Conservation (phyloP, 805 yeast genomes). For the Soucietia sequanensis region DNA sequence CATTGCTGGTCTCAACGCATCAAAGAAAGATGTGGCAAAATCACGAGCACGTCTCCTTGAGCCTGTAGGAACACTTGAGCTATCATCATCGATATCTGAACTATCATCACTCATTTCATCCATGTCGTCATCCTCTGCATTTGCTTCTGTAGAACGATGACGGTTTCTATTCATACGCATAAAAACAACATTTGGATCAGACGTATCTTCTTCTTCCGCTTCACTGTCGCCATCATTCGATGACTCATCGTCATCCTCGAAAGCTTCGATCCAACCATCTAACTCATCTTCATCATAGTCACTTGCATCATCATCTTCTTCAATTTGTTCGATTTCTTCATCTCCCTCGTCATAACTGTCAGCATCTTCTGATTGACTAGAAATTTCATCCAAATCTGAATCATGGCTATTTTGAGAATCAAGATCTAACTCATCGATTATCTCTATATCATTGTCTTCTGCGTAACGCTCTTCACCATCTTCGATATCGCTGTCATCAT, state of each 20-base stretch:
- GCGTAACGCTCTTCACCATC: slow-evolving; percentile 18
- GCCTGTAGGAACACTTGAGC: slow-evolving; percentile 9
- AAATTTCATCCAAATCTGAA: slow-evolving; percentile 23
- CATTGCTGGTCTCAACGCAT: slow-evolving; percentile 23
- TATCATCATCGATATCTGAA: slow-evolving; percentile 18
- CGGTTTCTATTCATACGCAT: slow-evolving; percentile 3
- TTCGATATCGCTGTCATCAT: slow-evolving; percentile 13
- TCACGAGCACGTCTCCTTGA: slow-evolving; percentile 19
- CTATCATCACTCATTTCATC: slow-evolving; percentile 18
- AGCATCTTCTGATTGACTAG: slow-evolving; percentile 21
- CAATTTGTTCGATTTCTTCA: slow-evolving; percentile 17
- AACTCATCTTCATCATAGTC: slow-evolving; percentile 37
- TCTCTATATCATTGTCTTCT: slow-evolving; percentile 35
- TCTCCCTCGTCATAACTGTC: slow-evolving; percentile 23
- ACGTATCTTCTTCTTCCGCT: slow-evolving; percentile 14
- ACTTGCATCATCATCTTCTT: slow-evolving; percentile 26
- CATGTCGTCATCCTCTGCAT: slow-evolving; percentile 15
- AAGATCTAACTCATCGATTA: slow-evolving; percentile 31
- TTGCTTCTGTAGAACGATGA: slow-evolving; percentile 1
- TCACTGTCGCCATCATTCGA: slow-evolving; percentile 13
- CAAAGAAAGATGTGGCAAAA: slow-evolving; percentile 23
- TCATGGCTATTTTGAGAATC: slow-evolving; percentile 29
- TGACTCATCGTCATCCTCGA: slow-evolving; percentile 25
- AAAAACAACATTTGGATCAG: slow-evolving; percentile 3
- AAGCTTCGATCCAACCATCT: slow-evolving; percentile 41